A percentile compares a stretch with the other conserved stretches of the same genome.
These are phyloP conservation scores for Backusella psychrophila DNA, from an alignment of 192 early-diverging fungal species.

Conservation along the genomic window DNA sequence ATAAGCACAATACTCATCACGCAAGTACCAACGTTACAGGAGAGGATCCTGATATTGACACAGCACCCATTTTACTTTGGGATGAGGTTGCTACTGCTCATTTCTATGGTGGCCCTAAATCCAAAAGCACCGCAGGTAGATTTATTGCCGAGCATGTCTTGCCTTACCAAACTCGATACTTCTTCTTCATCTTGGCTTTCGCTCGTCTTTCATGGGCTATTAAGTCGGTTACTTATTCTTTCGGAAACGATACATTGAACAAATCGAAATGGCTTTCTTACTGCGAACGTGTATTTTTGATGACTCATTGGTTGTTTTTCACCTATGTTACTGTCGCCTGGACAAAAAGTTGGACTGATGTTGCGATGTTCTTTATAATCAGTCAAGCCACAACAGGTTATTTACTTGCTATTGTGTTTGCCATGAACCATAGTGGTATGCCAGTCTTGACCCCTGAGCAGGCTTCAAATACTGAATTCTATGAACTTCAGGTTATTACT, in stretches of 20 bases:
- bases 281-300: slow-evolving; percentile 54
- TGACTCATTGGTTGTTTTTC: slow-evolving; percentile 72
- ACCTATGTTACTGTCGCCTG: slow-evolving; percentile 46
- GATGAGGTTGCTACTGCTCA: slow-evolving; percentile 56
- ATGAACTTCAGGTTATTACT: slow-evolving; percentile 69
- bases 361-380: slow-evolving; percentile 57
- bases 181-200: slow-evolving; percentile 73
- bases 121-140: slow-evolving; percentile 48
- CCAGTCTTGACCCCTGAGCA: slow-evolving; percentile 66
- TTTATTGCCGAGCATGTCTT: slow-evolving; percentile 57
- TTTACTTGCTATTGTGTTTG: slow-evolving; percentile 71
- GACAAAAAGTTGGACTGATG: slow-evolving; percentile 32
- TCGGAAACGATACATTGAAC: slow-evolving; percentile 44
- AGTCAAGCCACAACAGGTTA: slow-evolving; percentile 69
- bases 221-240: slow-evolving; percentile 58
- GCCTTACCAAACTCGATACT: slow-evolving; percentile 56
- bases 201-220: slow-evolving; percentile 77
- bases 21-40: slow-evolving; percentile 73
- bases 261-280: slow-evolving; percentile 43
- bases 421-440: slow-evolving; percentile 86
- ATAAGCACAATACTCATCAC: slow-evolving; percentile 90
- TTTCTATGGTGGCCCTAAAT: slow-evolving; percentile 43
- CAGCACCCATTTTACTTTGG: slow-evolving; percentile 80
- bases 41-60: slow-evolving; percentile 84
- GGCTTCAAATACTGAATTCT: slow-evolving; percentile 71